A percentile compares a stretch with the other conserved stretches of the same genome.
phyloP scores from a whole-genome alignment of 2,329 filamentous ascomycete species.

The Pestalotiopsis sp. region DNA sequence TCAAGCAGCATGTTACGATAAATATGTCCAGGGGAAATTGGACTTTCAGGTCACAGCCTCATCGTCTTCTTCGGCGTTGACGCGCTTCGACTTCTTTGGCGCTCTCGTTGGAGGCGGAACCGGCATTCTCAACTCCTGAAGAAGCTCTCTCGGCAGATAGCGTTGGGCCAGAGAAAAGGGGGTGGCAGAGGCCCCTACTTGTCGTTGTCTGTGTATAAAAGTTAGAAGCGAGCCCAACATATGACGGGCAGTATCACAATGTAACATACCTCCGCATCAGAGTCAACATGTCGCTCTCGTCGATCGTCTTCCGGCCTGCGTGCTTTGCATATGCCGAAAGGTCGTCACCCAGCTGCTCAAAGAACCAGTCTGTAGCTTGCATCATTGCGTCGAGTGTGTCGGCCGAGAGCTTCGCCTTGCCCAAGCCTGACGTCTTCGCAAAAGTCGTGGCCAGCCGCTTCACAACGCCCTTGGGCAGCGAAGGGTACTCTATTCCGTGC shows the following conservation, averaged over 20 bases:
- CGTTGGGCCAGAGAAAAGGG: slow-evolving; percentile 84
- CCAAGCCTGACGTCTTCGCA: slow-evolving; percentile 63
- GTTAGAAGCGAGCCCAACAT: slow-evolving; percentile 19
- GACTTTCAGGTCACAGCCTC: slow-evolving; percentile 33
- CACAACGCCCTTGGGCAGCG: slow-evolving; percentile 70
- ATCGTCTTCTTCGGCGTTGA: slow-evolving; percentile 41
- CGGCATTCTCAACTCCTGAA: slow-evolving; percentile 79
- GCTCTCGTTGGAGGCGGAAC: slow-evolving; percentile 52
- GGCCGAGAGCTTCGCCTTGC: slow-evolving; percentile 68
- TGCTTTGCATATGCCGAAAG: slow-evolving; percentile 78
- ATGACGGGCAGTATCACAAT: slow-evolving; percentile 18
- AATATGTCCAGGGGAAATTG: background rate
- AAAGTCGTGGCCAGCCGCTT: slow-evolving; percentile 74
- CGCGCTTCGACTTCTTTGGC: slow-evolving; percentile 36
- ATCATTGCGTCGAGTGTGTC: slow-evolving; percentile 75
- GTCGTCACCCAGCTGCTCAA: slow-evolving; percentile 83
- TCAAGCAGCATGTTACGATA: background rate
- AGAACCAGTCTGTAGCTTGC: slow-evolving; percentile 87
- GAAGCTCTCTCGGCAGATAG: slow-evolving; percentile 76
- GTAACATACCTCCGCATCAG: slow-evolving; percentile 76
- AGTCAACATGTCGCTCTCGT: slow-evolving; percentile 79
- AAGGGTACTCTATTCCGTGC: slow-evolving; percentile 74
- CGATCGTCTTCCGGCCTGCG: slow-evolving; percentile 79
- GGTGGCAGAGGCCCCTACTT: slow-evolving; percentile 69
- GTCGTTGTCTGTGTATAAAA: slow-evolving; percentile 65